Evolutionary conservation across 495 filamentous ascomycete genomes (phyloP).

Genomic region (Aspergillus leporis): DNA sequence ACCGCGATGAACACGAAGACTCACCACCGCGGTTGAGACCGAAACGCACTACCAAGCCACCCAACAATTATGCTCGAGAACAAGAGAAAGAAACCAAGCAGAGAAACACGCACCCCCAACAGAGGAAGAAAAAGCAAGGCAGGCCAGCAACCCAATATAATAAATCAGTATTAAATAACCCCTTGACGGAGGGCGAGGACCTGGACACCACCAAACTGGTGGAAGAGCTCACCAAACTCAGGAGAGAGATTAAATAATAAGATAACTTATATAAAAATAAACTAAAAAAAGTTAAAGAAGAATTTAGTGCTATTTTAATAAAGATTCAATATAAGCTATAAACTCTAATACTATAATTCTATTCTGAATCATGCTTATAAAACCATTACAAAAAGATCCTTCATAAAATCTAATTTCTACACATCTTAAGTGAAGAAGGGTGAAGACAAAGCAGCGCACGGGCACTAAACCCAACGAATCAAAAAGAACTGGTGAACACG

Average conservation of each 20-base stretch:
- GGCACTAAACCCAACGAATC: no score
- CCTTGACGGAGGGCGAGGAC: slow-evolving; percentile 24
- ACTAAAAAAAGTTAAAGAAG: slow-evolving; percentile 21
- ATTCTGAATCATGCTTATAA: slow-evolving; percentile 1
- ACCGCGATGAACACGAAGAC: neutral
- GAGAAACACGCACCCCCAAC: slow-evolving; percentile 14
- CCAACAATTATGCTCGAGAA: neutral
- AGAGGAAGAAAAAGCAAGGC: slow-evolving; percentile 12
- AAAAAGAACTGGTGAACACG: no score
- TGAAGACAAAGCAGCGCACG: no score
- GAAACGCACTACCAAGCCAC: neutral
- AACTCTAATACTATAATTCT: slow-evolving; percentile 16
- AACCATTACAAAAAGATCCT: neutral
- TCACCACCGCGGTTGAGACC: neutral
- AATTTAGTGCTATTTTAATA: slow-evolving; percentile 20
- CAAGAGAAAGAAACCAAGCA: neutral
- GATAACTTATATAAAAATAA: slow-evolving; percentile 26
- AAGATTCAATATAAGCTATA: slow-evolving; percentile 18
- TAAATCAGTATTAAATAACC: slow-evolving; percentile 11
- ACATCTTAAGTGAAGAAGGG: no score
- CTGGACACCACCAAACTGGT: slow-evolving; percentile 7
- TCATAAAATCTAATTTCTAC: neutral
- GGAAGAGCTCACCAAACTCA: slow-evolving; percentile 25
- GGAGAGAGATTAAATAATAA: slow-evolving; percentile 22
- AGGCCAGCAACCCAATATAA: slow-evolving; percentile 17